Percentiles rank a stretch among this genome's conserved stretches.
These are phyloP conservation scores for Acanthochlamys bracteata DNA, from an alignment of 106 monocot genomes.

Conservation along the genomic window DNA sequence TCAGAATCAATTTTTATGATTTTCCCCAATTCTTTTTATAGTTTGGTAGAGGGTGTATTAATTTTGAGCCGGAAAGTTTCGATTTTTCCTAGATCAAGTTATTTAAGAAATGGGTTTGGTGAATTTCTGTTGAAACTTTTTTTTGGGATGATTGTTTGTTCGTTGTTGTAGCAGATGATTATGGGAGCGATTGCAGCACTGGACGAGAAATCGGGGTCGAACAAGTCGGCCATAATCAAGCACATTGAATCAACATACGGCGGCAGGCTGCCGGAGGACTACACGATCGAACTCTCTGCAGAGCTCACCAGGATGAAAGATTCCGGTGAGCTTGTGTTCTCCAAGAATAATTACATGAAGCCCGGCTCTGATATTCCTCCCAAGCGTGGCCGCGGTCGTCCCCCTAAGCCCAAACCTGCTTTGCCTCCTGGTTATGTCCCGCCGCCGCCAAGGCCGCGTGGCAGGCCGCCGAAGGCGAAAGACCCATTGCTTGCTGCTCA, in stretches of 20 bases:
- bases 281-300: constrained; percentile 26
- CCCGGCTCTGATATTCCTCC: constrained; percentile 17
- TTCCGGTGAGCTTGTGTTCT: constrained; percentile 35
- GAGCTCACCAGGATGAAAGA: constrained; percentile 41
- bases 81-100: too few relatives aligned
- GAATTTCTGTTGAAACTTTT: not conserved
- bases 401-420: constrained; percentile 28
- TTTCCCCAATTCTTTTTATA: too few relatives aligned
- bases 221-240: constrained; percentile 60
- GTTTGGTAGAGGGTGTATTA: too few relatives aligned
- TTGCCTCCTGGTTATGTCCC: not conserved
- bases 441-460: constrained; percentile 29
- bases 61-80: too few relatives aligned
- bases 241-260: constrained; percentile 55
- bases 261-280: constrained; percentile 32
- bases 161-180: constrained; percentile 48
- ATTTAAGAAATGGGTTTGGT: not conserved
- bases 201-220: constrained; percentile 54
- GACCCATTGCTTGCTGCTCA: constrained; percentile 25
- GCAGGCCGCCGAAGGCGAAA: constrained; percentile 60
- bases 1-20: too few relatives aligned
- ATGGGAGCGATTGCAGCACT: constrained; percentile 46
- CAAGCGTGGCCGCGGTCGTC: constrained; percentile 44
- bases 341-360: constrained; percentile 34
- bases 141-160: not conserved